Conservation (phyloP, 2,329 filamentous ascomycete genomes). For the Phaeoacremonium minimum region DNA sequence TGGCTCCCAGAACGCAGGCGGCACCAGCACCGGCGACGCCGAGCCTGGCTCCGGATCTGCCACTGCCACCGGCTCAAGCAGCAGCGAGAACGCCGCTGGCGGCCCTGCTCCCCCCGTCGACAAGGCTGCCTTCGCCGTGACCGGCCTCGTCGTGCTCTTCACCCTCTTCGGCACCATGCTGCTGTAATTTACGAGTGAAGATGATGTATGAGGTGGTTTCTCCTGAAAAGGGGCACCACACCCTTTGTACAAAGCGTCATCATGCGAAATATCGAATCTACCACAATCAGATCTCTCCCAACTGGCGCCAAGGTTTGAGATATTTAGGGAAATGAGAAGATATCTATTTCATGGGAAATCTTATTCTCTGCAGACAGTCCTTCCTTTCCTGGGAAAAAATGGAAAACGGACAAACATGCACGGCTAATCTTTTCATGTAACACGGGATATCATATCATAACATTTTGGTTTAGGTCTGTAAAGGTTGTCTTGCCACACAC, state of each 20-base stretch:
- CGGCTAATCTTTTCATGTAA: background rate
- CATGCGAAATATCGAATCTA: too few species aligned
- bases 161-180: constrained; percentile 33
- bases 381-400: background rate
- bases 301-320: too few species aligned
- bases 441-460: constrained; percentile 1
- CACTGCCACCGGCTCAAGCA: constrained; percentile 24
- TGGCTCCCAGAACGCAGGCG: constrained; percentile 49
- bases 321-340: too few species aligned
- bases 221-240: too few species aligned
- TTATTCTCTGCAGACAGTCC: too few species aligned
- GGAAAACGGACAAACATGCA: background rate
- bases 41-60: constrained; percentile 31
- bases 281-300: too few species aligned
- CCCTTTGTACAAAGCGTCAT: too few species aligned
- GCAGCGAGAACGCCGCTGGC: constrained; percentile 27
- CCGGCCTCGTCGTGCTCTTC: constrained; percentile 26
- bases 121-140: constrained; percentile 28
- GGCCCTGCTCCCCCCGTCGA: constrained; percentile 26
- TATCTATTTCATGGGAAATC: background rate
- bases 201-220: too few species aligned
- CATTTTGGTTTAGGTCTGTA: too few species aligned
- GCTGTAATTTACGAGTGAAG: constrained; percentile 28
- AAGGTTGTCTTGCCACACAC: too few species aligned
- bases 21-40: constrained; percentile 39